Percentiles rank a stretch among this genome's conserved stretches.
Conservation (phyloP, 225 moss, liverwort and hornwort genomes). For the Sphagnum tenellum region DNA sequence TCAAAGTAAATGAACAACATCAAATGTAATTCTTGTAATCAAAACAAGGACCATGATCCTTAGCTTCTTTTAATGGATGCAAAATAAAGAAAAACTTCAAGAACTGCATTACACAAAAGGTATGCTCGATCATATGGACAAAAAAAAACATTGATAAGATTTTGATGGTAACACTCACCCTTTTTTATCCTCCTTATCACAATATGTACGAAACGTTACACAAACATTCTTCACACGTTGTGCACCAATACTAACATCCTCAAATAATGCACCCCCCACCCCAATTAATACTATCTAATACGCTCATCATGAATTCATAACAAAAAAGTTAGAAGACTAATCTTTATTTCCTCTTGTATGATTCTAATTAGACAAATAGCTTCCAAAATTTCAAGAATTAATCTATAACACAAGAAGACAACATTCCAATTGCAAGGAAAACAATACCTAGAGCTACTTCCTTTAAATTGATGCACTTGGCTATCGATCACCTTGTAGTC, state of each 20-base stretch:
- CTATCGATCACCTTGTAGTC: no score
- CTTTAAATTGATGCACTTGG: no score
- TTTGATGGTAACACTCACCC: slow-evolving; percentile 15
- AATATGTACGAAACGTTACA: slow-evolving; percentile 36
- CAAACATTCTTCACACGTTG: slow-evolving; percentile 43
- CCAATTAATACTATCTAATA: no score
- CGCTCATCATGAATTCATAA: no score
- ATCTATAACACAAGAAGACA: no score
- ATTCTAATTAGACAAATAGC: no score
- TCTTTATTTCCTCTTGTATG: no score
- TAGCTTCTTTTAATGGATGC: neutral
- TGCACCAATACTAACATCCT: slow-evolving; percentile 33
- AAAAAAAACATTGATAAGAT: neutral
- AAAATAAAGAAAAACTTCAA: neutral
- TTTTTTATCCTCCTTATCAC: slow-evolving; percentile 37
- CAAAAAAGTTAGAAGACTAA: no score
- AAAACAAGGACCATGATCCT: neutral
- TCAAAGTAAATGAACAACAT: neutral
- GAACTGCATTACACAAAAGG: neutral
- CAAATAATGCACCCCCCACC: neutral
- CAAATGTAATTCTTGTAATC: neutral
- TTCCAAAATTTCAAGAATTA: no score
- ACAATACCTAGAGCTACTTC: no score
- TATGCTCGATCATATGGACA: neutral
- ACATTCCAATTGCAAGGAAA: no score